phyloP scores from a whole-genome alignment of 2,329 filamentous ascomycete genomes.

The Chaetothyriales sp. region DNA sequence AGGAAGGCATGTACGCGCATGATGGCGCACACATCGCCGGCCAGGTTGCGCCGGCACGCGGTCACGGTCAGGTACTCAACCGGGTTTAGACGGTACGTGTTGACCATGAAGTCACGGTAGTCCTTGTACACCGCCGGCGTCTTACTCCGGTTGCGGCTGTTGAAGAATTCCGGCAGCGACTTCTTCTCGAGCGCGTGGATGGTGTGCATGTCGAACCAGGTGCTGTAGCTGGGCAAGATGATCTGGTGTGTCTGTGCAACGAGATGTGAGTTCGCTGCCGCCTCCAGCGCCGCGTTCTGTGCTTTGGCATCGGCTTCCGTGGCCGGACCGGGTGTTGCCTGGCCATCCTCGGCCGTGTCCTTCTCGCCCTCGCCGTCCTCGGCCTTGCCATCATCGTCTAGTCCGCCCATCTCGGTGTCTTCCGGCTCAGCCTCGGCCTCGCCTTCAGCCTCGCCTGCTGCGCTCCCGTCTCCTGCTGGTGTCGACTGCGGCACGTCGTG shows the following conservation, averaged over 20 bases:
- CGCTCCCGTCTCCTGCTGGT: conserved; percentile 37
- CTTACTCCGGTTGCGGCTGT: conserved; percentile 94
- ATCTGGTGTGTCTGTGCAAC: conserved; percentile 90
- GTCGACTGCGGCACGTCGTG: conserved; percentile 29
- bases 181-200: conserved; percentile 88
- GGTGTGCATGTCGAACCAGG: conserved; percentile 96
- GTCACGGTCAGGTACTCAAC: conserved; percentile 94
- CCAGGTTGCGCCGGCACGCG: conserved; percentile 83
- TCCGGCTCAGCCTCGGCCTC: conserved; percentile 40
- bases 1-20: conserved; percentile 98
- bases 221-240: conserved; percentile 91
- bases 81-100: conserved; percentile 92
- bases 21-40: conserved; percentile 94
- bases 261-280: conserved; percentile 77
- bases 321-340: conserved; percentile 21
- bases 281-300: conserved; percentile 67
- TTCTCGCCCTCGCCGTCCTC: conserved; percentile 25
- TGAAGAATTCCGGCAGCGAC: conserved; percentile 94
- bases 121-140: conserved; percentile 95
- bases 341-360: conserved; percentile 28
- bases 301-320: conserved; percentile 44
- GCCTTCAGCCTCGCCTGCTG: conserved; percentile 29
- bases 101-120: conserved; percentile 99
- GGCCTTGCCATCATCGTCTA: conserved; percentile 29
- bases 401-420: conserved; percentile 71